Base-by-base conservation (phyloP, 108 stramenopile genomes). In the Cyclostephanos tholiformis region DNA sequence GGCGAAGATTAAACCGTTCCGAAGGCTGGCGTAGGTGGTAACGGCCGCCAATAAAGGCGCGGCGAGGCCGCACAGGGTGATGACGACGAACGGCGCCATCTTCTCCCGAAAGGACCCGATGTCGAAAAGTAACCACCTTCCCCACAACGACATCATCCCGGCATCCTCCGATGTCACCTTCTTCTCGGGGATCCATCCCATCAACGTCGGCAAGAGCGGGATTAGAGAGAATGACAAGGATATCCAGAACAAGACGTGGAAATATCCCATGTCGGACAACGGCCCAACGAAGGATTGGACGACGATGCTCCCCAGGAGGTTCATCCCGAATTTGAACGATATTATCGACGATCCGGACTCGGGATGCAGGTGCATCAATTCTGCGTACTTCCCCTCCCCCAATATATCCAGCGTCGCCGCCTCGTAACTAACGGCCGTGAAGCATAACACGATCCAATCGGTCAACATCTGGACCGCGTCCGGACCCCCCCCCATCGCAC, bases 121-220 rank as follows among this genome's bases (percentile, higher is more conserved):
- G 69, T 82, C 81, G 32, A 32, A 32, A 62, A 77, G 77, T 36
- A 82, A 59, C 48, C 69, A 82, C 6, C 81, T 51, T 10, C 57
- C 41, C 30, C 81, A 82, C 4, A 77, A 29, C 39, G 72, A 72
- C 39, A 49, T 36, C 76, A 82, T 77, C 8, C 81, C 81, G 9
- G 38, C 43, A 63, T 82, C 81, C 20, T 65, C 36, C 29, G 23
- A 39, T 4, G 61, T 72, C n/a, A 76, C 19, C 48, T 74, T 77
- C 70, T 59, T 73, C 25, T 82, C 81, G 16, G 81, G 81, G 7
- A 82, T 82, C 81, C 81, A 82, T 1, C 81, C 81, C 62, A 71
- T 38, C 44, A 82, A 62, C 13, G 81, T 82, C 32, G 81, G 76
- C 53, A 72, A 77, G 36, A 82, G 74, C 9, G 81, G 81, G 11